These are phyloP conservation scores for Fusarium hainanense DNA, from an alignment of 2,329 filamentous ascomycete species.

Conservation along the genomic window DNA sequence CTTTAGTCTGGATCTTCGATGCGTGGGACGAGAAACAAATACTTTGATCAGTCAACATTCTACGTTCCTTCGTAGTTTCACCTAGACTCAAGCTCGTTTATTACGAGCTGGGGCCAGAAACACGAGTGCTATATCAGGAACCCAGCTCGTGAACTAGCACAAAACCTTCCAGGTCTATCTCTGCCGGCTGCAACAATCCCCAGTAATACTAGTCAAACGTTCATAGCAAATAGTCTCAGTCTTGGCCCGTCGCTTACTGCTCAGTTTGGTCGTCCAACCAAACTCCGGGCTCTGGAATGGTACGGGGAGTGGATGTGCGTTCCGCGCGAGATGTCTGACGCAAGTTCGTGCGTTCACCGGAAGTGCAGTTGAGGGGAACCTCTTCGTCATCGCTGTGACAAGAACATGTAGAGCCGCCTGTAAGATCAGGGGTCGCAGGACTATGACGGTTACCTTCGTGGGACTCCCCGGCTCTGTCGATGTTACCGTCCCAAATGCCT, in stretches of 20 bases:
- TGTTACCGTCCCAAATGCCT: not conserved
- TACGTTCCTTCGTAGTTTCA: constrained; percentile 39
- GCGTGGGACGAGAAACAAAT: constrained; percentile 24
- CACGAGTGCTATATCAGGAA: constrained; percentile 10
- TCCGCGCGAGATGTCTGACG: not conserved
- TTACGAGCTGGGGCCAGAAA: constrained; percentile 26
- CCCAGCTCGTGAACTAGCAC: constrained; percentile 7
- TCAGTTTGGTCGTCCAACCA: constrained; percentile 22
- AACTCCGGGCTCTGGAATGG: constrained; percentile 10
- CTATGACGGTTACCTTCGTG: not conserved
- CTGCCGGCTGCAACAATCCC: constrained; percentile 10
- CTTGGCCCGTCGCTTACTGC: not conserved
- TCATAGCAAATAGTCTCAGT: constrained; percentile 1
- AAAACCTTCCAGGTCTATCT: constrained; percentile 8
- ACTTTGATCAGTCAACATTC: constrained; percentile 20
- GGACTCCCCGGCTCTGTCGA: not conserved
- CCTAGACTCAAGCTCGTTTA: constrained; percentile 23
- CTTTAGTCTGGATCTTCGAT: constrained; percentile 27
- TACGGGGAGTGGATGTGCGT: not conserved
- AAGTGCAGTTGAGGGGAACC: not conserved
- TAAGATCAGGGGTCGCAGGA: constrained; percentile 12
- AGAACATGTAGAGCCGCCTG: constrained; percentile 16
- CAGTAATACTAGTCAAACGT: constrained; percentile 25
- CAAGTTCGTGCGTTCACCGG: not conserved
- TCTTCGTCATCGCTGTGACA: constrained; percentile 3